Base-by-base conservation (phyloP, 2,329 filamentous ascomycete species). In the Trichoderma cornu-damae region DNA sequence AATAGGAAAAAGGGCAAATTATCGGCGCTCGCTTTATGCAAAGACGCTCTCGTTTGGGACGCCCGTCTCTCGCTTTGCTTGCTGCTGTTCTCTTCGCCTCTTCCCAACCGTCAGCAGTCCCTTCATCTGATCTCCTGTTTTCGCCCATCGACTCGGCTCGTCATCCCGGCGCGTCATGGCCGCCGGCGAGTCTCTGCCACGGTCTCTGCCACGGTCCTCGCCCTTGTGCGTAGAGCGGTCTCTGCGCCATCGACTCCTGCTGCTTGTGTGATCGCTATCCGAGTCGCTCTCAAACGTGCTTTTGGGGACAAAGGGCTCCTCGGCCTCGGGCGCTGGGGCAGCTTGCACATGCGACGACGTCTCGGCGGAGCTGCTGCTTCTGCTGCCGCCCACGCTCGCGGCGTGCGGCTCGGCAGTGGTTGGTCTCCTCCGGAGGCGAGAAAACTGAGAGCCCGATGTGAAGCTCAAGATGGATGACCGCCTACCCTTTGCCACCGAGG, bases 31-130 rank as follows among this genome's bases (percentile, higher is more conserved):
- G 16, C 16, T 35, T 35, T 44, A 43, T 11, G 30, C 37, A 32
- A 69, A 67, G n/a, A 65, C 65, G n/a, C 46, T 42, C 18, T 46
- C 46, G 22, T 24, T 20, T 30, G 75, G 61, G 55, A 72, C 65
- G 51, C 66, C 67, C 51, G 75, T 75, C 20, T 68, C 69, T 38
- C 67, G 60, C 22, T 69, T 67, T 32, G 69, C 67, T 20, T 71
- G 65, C 59, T 70, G 65, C 60, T 66, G 68, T 51, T 76, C 72
- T 14, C 66, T 65, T 38, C 64, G 55, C 30, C 66, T 66, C 16
- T 62, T 62, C 4, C 67, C 65, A 22, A 61, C 66, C 11, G 61
- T 56, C 43, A 70, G 38, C 14, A 70, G 40, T 3, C 48, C 59
- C 42, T 60, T 67, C 54, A 67, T 61, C 38, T 66, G 65, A 4